phyloP scores from a whole-genome alignment of 2,329 filamentous ascomycete species.

The Aspergillus sp. region DNA sequence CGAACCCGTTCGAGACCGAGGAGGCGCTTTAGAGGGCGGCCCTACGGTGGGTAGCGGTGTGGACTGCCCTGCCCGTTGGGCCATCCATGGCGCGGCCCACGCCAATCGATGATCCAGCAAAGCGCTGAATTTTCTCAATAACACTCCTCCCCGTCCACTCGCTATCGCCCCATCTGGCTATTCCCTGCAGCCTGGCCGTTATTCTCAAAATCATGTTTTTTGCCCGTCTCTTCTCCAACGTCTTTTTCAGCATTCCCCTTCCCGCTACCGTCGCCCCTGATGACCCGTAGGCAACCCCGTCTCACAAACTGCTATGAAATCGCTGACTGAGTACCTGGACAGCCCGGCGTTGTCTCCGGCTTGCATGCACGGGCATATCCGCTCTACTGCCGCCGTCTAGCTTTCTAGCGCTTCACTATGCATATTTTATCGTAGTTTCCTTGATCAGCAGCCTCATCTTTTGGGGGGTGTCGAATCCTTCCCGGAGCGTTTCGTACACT shows the following conservation, averaged over 20 bases:
- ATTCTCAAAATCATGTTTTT: conserved; percentile 4
- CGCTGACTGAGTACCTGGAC: conserved; percentile 1
- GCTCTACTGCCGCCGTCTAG: conserved; percentile 47
- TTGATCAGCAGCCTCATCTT: conserved; percentile 61
- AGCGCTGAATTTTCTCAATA: neutral
- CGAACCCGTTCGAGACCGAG: neutral
- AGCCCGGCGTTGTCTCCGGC: conserved; percentile 22
- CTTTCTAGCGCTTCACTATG: conserved; percentile 66
- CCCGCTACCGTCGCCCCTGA: neutral
- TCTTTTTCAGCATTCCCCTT: neutral
- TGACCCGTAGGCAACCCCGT: conserved; percentile 5
- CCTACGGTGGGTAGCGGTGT: neutral
- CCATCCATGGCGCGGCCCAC: neutral
- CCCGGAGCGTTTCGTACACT: conserved; percentile 56
- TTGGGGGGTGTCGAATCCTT: conserved; percentile 54
- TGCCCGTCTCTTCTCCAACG: neutral
- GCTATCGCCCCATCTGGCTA: neutral
- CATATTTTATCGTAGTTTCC: conserved; percentile 61
- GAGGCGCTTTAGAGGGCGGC: neutral
- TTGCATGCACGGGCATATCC: conserved; percentile 24
- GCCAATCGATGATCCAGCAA: neutral
- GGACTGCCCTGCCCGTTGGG: neutral
- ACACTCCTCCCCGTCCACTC: neutral
- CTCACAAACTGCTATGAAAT: neutral
- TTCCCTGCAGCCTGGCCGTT: neutral